These are phyloP conservation scores for Trichoderma asperelloides DNA, from an alignment of 495 filamentous ascomycete genomes.

Conservation along the genomic window DNA sequence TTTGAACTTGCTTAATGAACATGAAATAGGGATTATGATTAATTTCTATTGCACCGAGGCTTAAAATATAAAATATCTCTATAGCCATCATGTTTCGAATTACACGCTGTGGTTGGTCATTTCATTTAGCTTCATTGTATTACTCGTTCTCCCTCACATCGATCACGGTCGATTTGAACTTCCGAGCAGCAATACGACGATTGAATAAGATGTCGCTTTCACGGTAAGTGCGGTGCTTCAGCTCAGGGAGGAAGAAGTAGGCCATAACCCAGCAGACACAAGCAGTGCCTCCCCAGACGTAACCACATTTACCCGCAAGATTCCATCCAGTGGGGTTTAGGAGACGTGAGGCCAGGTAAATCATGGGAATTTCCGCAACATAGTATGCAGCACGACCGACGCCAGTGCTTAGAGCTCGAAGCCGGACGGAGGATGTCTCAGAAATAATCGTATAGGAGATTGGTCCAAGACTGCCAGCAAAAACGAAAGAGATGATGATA, in stretches of 20 bases:
- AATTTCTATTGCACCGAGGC: too few species aligned
- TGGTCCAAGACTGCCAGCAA: conserved; percentile 19
- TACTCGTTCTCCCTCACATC: too few species aligned
- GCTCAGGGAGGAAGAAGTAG: conserved; percentile 31
- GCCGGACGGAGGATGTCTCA: conserved; percentile 30
- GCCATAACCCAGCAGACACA: conserved; percentile 27
- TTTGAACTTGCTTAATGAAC: too few species aligned
- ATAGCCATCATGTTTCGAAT: too few species aligned
- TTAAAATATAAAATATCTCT: too few species aligned
- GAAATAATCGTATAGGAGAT: conserved; percentile 27
- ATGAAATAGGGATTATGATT: too few species aligned
- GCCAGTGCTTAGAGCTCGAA: conserved; percentile 28
- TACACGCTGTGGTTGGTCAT: too few species aligned
- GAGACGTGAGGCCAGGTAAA: conserved; percentile 27
- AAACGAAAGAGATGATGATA: neutral
- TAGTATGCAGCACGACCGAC: conserved; percentile 28
- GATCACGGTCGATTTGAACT: conserved; percentile 22
- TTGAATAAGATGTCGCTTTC: conserved; percentile 48
- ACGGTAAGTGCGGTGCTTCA: conserved; percentile 36
- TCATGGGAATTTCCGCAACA: conserved; percentile 23
- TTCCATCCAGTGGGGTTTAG: conserved; percentile 40
- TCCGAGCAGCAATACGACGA: conserved; percentile 29
- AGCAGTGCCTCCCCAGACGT: conserved; percentile 42
- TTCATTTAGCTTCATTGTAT: too few species aligned
- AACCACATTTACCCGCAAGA: conserved; percentile 36